Conservation (phyloP, 306 rosid genomes). For the Cicer bijugum region DNA sequence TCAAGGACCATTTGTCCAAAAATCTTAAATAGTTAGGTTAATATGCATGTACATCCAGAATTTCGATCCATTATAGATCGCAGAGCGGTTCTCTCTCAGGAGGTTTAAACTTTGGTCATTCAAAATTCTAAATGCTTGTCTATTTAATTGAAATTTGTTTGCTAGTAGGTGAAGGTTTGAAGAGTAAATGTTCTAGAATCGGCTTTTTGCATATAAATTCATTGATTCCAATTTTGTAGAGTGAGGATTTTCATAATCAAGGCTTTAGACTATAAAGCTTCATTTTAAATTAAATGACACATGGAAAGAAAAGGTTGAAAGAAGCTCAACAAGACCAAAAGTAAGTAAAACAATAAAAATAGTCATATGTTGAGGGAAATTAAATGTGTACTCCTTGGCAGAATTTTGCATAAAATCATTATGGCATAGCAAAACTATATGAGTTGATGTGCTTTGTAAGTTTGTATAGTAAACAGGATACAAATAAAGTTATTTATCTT, state of each 20-base stretch:
- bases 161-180: neutral
- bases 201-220: too few species aligned
- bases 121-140: conserved; percentile 9
- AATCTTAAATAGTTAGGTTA: neutral
- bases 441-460: neutral
- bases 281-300: too few species aligned
- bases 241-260: too few species aligned
- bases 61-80: conserved; percentile 23
- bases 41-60: neutral
- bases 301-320: too few species aligned
- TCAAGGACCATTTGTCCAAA: neutral
- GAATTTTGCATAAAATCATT: neutral
- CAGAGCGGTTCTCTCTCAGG: neutral
- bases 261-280: too few species aligned
- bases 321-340: too few species aligned
- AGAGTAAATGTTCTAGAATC: too few species aligned
- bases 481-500: conserved; percentile 12
- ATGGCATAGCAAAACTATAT: neutral
- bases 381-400: too few species aligned
- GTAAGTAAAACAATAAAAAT: too few species aligned
- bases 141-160: conserved; percentile 9
- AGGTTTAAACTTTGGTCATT: conserved; percentile 1
- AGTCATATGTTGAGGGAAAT: too few species aligned
- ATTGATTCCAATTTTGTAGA: too few species aligned
- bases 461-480: conserved; percentile 23